Evolutionary conservation across 179 eudicot genomes (phyloP).

Genomic region (Vitellaria paradoxa): DNA sequence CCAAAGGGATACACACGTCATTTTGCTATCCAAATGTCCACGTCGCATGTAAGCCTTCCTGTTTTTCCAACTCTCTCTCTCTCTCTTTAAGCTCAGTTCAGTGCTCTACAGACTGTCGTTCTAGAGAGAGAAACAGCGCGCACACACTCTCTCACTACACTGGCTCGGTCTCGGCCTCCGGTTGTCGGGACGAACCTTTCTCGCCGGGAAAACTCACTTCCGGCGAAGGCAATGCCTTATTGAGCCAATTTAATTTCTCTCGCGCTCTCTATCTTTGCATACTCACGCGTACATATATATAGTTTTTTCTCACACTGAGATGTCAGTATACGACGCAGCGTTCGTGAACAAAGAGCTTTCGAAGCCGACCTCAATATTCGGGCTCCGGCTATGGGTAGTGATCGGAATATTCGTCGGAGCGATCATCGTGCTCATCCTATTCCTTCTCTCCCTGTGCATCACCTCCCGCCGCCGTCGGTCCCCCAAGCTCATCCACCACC

Average conservation of each 20-base stretch:
- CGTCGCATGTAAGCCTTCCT: no score
- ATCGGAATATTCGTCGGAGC: slow-evolving; percentile 76
- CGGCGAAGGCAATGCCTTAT: background rate
- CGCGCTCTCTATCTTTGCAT: background rate
- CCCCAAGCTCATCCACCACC: slow-evolving; percentile 15
- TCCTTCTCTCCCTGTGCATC: slow-evolving; percentile 74
- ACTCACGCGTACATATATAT: no score
- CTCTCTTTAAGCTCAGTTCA: background rate
- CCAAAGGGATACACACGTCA: background rate
- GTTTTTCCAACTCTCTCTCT: background rate
- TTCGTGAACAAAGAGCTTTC: slow-evolving; percentile 64
- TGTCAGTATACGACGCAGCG: slow-evolving; percentile 56
- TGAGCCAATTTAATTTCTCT: background rate
- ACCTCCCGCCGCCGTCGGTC: slow-evolving; percentile 44
- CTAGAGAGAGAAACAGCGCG: background rate
- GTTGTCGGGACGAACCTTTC: background rate
- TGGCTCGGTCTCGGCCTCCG: background rate
- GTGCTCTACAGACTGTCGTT: background rate
- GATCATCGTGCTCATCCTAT: slow-evolving; percentile 64
- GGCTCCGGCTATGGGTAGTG: slow-evolving; percentile 84
- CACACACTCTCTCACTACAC: background rate
- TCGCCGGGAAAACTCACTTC: background rate
- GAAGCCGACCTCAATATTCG: slow-evolving; percentile 80
- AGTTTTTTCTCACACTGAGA: slow-evolving; percentile 16
- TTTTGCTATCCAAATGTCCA: background rate